Percentiles rank a stretch among this genome's conserved stretches.
These are phyloP conservation scores for Ramaria sp. DNA, from an alignment of 768 basidiomycete species.

Conservation along the genomic window DNA sequence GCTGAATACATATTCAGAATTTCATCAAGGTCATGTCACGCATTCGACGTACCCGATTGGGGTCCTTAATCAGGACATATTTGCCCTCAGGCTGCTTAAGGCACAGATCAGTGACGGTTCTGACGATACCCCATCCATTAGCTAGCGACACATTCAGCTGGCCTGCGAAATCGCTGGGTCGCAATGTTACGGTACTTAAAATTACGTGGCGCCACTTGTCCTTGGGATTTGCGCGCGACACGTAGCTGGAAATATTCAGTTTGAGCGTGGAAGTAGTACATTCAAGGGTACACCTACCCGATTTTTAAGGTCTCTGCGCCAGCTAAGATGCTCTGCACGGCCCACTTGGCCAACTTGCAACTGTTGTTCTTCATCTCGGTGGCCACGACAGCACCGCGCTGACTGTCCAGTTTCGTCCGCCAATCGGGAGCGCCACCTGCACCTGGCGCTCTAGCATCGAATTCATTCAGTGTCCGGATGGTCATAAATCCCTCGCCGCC, in stretches of 20 bases:
- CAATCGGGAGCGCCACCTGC: conserved; percentile 97
- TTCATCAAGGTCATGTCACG: not conserved
- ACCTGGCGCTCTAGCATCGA: conserved; percentile 82
- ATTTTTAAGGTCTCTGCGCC: conserved; percentile 97
- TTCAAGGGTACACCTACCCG: conserved; percentile 50
- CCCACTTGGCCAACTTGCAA: conserved; percentile 95
- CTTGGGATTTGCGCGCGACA: conserved; percentile 87
- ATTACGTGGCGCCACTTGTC: conserved; percentile 96
- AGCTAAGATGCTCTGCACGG: conserved; percentile 88
- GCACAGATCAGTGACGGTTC: conserved; percentile 88
- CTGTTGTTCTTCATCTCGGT: conserved; percentile 99
- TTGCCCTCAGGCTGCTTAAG: conserved; percentile 98
- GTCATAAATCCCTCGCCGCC: conserved; percentile 76
- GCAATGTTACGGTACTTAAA: conserved; percentile 88
- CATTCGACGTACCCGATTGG: conserved; percentile 71
- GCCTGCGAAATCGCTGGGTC: conserved; percentile 85
- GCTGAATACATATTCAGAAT: conserved; percentile 34
- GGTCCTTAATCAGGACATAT: conserved; percentile 94
- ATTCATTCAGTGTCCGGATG: conserved; percentile 93
- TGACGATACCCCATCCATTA: conserved; percentile 98
- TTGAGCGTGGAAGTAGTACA: not conserved
- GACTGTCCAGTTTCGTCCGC: conserved; percentile 92
- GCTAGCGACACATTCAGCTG: conserved; percentile 92
- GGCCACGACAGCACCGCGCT: conserved; percentile 94
- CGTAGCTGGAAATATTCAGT: conserved; percentile 49